phyloP scores from a whole-genome alignment of 2,329 filamentous ascomycete species.

The Pezicula radicicola region DNA sequence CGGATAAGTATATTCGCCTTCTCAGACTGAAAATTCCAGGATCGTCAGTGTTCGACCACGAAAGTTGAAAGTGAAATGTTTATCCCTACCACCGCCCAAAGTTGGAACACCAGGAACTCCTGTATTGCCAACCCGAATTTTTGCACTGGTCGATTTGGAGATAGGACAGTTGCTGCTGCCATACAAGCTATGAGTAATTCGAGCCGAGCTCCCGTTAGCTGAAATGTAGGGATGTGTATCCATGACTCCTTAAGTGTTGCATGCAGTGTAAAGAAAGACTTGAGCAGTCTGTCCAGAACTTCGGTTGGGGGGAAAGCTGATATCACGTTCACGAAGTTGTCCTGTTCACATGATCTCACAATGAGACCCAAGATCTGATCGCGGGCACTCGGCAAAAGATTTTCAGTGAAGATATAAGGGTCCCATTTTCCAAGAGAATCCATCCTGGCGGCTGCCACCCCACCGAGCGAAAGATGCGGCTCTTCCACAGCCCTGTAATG shows the following conservation, averaged over 20 bases:
- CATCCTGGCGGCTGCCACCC: neutral
- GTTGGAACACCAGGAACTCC: neutral
- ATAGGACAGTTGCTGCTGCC: neutral
- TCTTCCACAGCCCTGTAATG: neutral
- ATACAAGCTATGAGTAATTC: neutral
- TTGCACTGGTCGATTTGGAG: neutral
- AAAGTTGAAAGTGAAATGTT: neutral
- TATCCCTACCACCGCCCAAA: neutral
- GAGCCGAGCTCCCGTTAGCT: neutral
- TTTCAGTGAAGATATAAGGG: neutral
- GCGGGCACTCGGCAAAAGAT: neutral
- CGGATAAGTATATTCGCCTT: slow-evolving; percentile 45
- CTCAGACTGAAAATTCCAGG: slow-evolving; percentile 32
- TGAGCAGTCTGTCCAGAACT: neutral
- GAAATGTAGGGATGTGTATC: neutral
- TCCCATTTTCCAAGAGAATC: neutral
- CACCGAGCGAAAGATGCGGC: neutral
- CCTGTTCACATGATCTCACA: neutral
- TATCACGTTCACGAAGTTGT: neutral
- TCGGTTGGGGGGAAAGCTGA: neutral
- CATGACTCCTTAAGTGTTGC: neutral
- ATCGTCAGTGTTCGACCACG: neutral
- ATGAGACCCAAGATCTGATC: neutral
- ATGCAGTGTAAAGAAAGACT: neutral
- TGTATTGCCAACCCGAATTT: slow-evolving; percentile 4